A percentile compares a stretch with the other conserved stretches of the same genome.
Conservation (phyloP, 805 yeast genomes). For the Schizosaccharomyces cryophilus region DNA sequence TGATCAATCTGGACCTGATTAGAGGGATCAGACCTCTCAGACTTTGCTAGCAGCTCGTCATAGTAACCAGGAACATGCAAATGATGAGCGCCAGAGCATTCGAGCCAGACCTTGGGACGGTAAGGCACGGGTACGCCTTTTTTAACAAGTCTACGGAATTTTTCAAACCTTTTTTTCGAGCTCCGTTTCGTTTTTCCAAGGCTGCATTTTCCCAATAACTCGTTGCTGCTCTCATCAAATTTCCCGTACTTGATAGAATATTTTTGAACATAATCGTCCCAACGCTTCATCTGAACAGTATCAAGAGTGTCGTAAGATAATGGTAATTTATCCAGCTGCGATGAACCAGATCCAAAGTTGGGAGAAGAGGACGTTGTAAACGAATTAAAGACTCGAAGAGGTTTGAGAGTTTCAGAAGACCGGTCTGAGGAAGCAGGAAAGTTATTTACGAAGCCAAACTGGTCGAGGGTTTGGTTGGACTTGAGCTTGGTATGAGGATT, state of each 20-base stretch:
- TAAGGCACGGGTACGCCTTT: slow-evolving; percentile 27
- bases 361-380: too few species aligned
- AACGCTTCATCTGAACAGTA: slow-evolving; percentile 6
- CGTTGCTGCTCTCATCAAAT: not conserved
- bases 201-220: slow-evolving; percentile 19
- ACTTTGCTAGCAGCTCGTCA: slow-evolving; percentile 11
- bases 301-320: too few species aligned
- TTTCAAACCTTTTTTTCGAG: slow-evolving; percentile 10
- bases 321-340: too few species aligned
- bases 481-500: not conserved
- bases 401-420: not conserved
- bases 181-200: slow-evolving; percentile 13
- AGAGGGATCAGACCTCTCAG: slow-evolving; percentile 10
- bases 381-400: not conserved
- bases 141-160: slow-evolving; percentile 17
- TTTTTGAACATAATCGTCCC: slow-evolving; percentile 23
- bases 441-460: not conserved
- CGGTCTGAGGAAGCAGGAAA: too few species aligned
- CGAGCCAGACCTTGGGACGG: slow-evolving; percentile 27
- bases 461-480: not conserved
- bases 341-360: too few species aligned
- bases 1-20: slow-evolving; percentile 26
- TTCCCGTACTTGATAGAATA: slow-evolving; percentile 7
- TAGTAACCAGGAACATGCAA: slow-evolving; percentile 25
- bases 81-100: slow-evolving; percentile 26